Base-by-base conservation (phyloP, 495 filamentous ascomycete species). In the Penicillium manginii region DNA sequence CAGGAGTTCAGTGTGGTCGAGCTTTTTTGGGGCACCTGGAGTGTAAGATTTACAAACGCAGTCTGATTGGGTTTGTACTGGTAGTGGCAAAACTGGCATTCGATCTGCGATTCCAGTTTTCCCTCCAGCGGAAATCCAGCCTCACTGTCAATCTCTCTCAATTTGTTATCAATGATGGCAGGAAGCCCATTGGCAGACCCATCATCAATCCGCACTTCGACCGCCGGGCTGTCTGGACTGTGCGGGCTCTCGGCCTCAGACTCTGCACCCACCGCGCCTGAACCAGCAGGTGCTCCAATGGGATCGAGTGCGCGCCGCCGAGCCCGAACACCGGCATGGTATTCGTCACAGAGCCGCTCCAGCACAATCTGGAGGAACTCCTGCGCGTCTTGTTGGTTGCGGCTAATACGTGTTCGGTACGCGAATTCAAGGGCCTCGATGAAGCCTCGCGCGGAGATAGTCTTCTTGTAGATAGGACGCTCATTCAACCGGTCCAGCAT, bases 321-420 rank as follows among this genome's bases (percentile, higher is more conserved):
- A 12, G 90, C 92, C 62, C 87, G 81, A 35, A 81, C 80, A 33
- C 91, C 92, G 11, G 91, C 91, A 70, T 96, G 88, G 64, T 97
- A 93, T 72, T 99, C 94, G 64, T 98, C 93, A 45, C 88, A 90
- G 33, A 99, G 80, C 45, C 93, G 83, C 74, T 99, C 96, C 4
- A 91, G 87, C 18, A 99, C 88, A 48, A 98, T 84, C 73, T 99
- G 94, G 53, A 99, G 65, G 57, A 99, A 96, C 70, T 99, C 94
- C 67, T 99, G 94, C n/a, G 94, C 94, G 76, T 99, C 94, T 73
- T 99, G 96, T 70, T 99, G 96, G 57, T 91, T 88, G 47, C 94
- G 88, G 65, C 89, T 96, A 66, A 99, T 93, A 42, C 88, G 86
- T 58, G 93, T 91, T 29, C 86, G 83, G 68, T 96, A 99, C 4